These are phyloP conservation scores for Penicillium sp. DNA, from an alignment of 2,329 filamentous ascomycete species.

Conservation along the genomic window DNA sequence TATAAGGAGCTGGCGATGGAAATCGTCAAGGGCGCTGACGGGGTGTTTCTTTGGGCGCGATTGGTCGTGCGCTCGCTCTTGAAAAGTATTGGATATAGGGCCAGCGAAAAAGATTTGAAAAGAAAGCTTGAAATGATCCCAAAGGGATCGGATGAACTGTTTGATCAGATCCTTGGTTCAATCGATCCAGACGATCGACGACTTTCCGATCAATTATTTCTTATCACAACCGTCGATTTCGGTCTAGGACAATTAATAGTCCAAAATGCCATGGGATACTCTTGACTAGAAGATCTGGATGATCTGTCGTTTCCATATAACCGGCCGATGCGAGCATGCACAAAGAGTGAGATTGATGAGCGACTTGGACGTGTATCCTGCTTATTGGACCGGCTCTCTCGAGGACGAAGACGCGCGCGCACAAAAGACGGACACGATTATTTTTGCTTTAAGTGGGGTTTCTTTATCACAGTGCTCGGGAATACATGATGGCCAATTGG, in stretches of 20 bases:
- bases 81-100: conserved; percentile 17
- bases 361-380: not conserved
- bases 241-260: conserved; percentile 26
- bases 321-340: not conserved
- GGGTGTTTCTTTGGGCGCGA: conserved; percentile 31
- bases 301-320: not conserved
- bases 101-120: conserved; percentile 14
- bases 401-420: not conserved
- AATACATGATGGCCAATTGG: not conserved
- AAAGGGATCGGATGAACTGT: conserved; percentile 22
- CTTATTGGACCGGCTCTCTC: not conserved
- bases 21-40: conserved; percentile 10
- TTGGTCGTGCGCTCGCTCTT: conserved; percentile 27
- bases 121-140: conserved; percentile 19
- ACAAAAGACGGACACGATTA: not conserved
- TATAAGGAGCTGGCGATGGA: conserved; percentile 6
- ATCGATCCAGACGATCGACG: conserved; percentile 14
- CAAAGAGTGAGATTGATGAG: not conserved
- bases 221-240: not conserved
- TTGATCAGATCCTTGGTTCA: conserved; percentile 21
- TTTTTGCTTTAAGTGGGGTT: not conserved
- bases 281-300: not conserved
- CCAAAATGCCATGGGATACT: not conserved
- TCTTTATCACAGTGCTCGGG: not conserved
- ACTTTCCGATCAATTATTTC: conserved; percentile 12